phyloP scores from a whole-genome alignment of 768 basidiomycete genomes.

The Amanita molliuscula region DNA sequence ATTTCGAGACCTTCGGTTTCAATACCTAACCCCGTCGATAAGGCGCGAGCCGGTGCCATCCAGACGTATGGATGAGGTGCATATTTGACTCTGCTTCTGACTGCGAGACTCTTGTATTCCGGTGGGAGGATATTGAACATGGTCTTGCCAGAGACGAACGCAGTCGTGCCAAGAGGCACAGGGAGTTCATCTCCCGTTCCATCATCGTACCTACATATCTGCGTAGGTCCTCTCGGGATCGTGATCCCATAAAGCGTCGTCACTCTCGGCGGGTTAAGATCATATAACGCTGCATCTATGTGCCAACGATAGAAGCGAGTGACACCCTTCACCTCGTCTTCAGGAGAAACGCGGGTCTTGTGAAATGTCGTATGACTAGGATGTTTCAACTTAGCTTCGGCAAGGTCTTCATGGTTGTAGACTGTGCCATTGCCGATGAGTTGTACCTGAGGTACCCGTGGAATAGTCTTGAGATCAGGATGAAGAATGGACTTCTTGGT shows the following conservation, averaged over 20 bases:
- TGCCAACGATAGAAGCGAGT: conserved; percentile 94
- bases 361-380: conserved; percentile 84
- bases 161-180: conserved; percentile 83
- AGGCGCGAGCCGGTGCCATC: conserved; percentile 72
- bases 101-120: conserved; percentile 70
- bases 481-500: conserved; percentile 76
- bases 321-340: conserved; percentile 65
- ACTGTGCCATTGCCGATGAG: conserved; percentile 85
- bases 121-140: conserved; percentile 76
- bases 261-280: conserved; percentile 68
- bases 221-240: conserved; percentile 55
- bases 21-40: conserved; percentile 76
- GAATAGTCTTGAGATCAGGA: conserved; percentile 86
- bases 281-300: conserved; percentile 81
- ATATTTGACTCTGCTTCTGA: conserved; percentile 66
- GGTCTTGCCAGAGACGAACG: conserved; percentile 69
- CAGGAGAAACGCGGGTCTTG: conserved; percentile 61
- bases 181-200: conserved; percentile 75
- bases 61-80: conserved; percentile 85
- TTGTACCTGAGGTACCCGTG: conserved; percentile 81
- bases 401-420: conserved; percentile 72
- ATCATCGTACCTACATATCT: conserved; percentile 73
- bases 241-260: conserved; percentile 76
- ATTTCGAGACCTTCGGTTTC: conserved; percentile 71
- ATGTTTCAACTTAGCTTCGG: conserved; percentile 72